These are phyloP conservation scores for Digitaria exilis DNA, from an alignment of 202 grass and related monocot genomes.

Conservation along the genomic window DNA sequence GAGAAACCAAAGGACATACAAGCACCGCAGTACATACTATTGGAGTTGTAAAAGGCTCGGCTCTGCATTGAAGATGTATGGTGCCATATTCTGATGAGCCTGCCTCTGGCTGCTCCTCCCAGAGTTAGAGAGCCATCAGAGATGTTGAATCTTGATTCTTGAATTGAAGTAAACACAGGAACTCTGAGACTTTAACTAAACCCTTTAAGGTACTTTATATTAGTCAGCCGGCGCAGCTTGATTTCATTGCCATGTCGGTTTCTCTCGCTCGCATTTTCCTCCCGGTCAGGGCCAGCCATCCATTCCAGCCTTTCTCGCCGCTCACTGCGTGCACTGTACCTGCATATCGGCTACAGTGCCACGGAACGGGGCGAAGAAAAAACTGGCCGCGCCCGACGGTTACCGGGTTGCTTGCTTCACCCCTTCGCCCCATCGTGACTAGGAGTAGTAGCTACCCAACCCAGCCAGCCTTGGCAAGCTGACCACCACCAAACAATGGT, in stretches of 20 bases:
- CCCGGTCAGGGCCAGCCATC: background rate
- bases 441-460: slow-evolving; percentile 7
- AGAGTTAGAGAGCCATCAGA: background rate
- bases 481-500: background rate
- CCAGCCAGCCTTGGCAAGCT: background rate
- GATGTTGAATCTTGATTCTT: too few relatives aligned
- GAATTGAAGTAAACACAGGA: background rate
- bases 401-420: slow-evolving; percentile 20
- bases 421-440: too few relatives aligned
- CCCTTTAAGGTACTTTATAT: background rate
- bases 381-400: background rate
- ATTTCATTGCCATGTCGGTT: slow-evolving; percentile 20
- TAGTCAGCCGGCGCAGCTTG: background rate
- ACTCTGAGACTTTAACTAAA: slow-evolving; percentile 5
- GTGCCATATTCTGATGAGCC: too few relatives aligned
- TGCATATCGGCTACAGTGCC: slow-evolving; percentile 3
- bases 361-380: slow-evolving; percentile 15
- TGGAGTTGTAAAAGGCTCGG: background rate
- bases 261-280: background rate
- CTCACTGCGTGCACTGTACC: slow-evolving; percentile 3
- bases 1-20: background rate
- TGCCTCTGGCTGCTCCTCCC: background rate
- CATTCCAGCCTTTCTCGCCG: too few relatives aligned
- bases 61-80: background rate
- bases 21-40: background rate